These are phyloP conservation scores for Pseudonitzschia delicatissima DNA, from an alignment of 108 stramenopile genomes.

Conservation along the genomic window DNA sequence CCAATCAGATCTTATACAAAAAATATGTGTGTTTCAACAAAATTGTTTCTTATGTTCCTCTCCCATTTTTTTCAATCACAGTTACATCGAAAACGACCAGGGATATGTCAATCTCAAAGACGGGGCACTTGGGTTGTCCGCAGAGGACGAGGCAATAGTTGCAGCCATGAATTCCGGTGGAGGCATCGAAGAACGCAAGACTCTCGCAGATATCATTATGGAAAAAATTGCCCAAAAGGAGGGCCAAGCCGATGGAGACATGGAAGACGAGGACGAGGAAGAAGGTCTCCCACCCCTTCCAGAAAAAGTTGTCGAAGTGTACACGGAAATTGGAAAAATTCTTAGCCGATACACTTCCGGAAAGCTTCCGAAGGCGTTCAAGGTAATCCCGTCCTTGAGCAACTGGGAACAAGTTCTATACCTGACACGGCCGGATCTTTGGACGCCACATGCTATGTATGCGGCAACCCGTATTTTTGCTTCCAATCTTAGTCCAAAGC, in stretches of 20 bases:
- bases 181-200: conserved; percentile 49
- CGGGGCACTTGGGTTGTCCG: conserved; percentile 56
- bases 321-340: conserved; percentile 93
- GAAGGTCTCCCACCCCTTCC: conserved; percentile 60
- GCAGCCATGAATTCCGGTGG: conserved; percentile 58
- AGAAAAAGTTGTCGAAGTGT: conserved; percentile 92
- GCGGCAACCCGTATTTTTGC: conserved; percentile 97
- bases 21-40: neutral
- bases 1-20: neutral
- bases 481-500: conserved; percentile 95
- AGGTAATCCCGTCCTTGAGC: conserved; percentile 93
- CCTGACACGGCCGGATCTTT: conserved; percentile 93
- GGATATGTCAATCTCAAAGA: conserved; percentile 70
- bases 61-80: conserved; percentile 3
- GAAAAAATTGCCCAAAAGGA: conserved; percentile 97
- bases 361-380: conserved; percentile 99
- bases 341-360: conserved; percentile 92
- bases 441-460: conserved; percentile 96
- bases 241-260: conserved; percentile 43
- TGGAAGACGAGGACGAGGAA: conserved; percentile 31
- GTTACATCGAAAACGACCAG: conserved; percentile 62
- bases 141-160: conserved; percentile 78
- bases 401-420: conserved; percentile 99
- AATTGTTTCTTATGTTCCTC: neutral
- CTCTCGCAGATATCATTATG: conserved; percentile 97